Evolutionary conservation across 106 monocot genomes (phyloP).

Genomic region (Dendrobium nobile): DNA sequence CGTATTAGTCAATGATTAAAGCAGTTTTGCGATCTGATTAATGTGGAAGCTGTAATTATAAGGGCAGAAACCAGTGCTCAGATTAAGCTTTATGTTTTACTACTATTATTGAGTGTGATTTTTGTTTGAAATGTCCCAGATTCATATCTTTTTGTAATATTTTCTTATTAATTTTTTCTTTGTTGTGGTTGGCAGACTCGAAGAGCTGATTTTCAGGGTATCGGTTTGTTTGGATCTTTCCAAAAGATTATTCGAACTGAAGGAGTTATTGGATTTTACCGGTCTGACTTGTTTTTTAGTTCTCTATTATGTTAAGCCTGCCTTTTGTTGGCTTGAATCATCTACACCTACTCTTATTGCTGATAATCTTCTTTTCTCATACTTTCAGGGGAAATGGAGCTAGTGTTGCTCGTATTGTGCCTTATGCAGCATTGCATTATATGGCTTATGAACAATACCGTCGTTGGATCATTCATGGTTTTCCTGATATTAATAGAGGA

Average conservation of each 20-base stretch:
- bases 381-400: conserved; percentile 85
- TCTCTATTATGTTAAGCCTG: neutral
- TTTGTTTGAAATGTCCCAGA: neutral
- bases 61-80: neutral
- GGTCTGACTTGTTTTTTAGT: conserved; percentile 27
- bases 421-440: conserved; percentile 95
- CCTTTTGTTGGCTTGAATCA: neutral
- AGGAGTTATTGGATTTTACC: conserved; percentile 81
- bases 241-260: conserved; percentile 66
- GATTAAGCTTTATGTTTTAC: neutral
- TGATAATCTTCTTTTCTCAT: conserved; percentile 1
- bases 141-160: neutral
- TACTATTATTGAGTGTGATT: neutral
- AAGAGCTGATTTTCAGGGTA: conserved; percentile 67
- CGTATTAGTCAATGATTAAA: neutral
- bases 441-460: conserved; percentile 98
- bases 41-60: neutral
- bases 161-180: neutral
- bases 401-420: conserved; percentile 85
- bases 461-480: conserved; percentile 55
- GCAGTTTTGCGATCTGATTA: neutral
- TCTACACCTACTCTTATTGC: neutral
- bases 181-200: conserved; percentile 53
- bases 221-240: conserved; percentile 68
- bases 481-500: conserved; percentile 43